phyloP scores from a whole-genome alignment of 139 green algal genomes.

The Chlamydomonas sp. region DNA sequence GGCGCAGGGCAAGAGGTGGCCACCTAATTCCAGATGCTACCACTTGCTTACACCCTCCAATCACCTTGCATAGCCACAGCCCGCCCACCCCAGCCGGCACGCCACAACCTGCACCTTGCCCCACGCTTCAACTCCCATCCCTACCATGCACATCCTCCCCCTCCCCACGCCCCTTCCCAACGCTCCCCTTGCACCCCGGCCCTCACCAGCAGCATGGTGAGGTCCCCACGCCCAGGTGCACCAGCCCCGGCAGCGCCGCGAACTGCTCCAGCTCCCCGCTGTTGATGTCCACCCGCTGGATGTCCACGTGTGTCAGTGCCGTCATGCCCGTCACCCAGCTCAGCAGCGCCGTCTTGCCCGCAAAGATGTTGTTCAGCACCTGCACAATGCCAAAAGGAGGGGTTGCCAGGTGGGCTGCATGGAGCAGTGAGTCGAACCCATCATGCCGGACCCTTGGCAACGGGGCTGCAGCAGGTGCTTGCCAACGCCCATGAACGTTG shows the following conservation, averaged over 20 bases:
- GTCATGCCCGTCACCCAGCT: conserved; percentile 32
- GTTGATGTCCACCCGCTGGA: conserved; percentile 29
- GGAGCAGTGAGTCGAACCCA: too few species aligned
- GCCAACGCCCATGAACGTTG: too few species aligned
- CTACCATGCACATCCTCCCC: not conserved
- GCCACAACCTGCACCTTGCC: too few species aligned
- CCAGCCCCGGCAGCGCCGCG: conserved; percentile 21
- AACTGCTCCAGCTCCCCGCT: conserved; percentile 19
- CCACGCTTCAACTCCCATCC: too few species aligned
- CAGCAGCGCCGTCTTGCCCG: conserved; percentile 32
- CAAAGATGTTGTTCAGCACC: conserved; percentile 37
- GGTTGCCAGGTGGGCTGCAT: not conserved
- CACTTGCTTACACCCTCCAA: too few species aligned
- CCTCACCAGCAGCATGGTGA: conserved; percentile 8
- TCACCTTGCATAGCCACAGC: not conserved
- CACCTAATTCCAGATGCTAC: too few species aligned
- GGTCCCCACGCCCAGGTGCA: conserved; percentile 47
- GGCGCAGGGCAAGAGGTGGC: too few species aligned
- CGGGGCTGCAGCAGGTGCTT: too few species aligned
- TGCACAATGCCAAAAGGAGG: not conserved
- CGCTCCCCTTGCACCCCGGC: not conserved
- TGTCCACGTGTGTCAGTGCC: conserved; percentile 37
- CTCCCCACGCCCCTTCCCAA: not conserved
- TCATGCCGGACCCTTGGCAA: too few species aligned
- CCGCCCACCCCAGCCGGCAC: not conserved